Evolutionary conservation across 495 filamentous ascomycete genomes (phyloP).

Genomic region (Bacidia gigantensis): DNA sequence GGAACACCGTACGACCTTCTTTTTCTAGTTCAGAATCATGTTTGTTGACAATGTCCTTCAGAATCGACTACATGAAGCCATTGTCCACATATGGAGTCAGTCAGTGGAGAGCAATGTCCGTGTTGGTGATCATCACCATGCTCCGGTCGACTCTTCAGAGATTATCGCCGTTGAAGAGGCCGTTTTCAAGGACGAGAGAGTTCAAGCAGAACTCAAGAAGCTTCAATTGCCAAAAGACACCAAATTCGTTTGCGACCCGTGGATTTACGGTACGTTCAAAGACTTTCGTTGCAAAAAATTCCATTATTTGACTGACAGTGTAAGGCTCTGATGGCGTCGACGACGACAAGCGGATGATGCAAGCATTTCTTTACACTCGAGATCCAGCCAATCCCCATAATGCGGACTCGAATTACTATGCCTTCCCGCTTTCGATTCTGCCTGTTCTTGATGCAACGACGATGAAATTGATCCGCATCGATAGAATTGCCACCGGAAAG

Average conservation of each 20-base stretch:
- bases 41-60: slow-evolving; percentile 14
- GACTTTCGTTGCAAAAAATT: no score
- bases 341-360: slow-evolving; percentile 45
- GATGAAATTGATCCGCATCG: slow-evolving; percentile 45
- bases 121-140: slow-evolving; percentile 42
- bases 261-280: slow-evolving; percentile 67
- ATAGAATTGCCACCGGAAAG: slow-evolving; percentile 30
- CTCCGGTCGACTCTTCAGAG: slow-evolving; percentile 44
- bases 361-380: slow-evolving; percentile 54
- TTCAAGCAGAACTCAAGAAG: slow-evolving; percentile 50
- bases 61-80: slow-evolving; percentile 55
- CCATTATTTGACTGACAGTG: neutral
- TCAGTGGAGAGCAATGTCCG: slow-evolving; percentile 46
- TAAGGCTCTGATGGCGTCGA: slow-evolving; percentile 40
- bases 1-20: slow-evolving; percentile 38
- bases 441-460: slow-evolving; percentile 57
- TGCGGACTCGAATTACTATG: slow-evolving; percentile 63
- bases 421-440: slow-evolving; percentile 62
- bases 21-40: neutral
- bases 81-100: slow-evolving; percentile 39
- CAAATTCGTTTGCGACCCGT: slow-evolving; percentile 49
- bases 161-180: slow-evolving; percentile 44
- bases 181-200: slow-evolving; percentile 39
- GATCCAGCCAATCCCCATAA: slow-evolving; percentile 42
- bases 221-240: slow-evolving; percentile 49